Percentiles rank a stretch among this genome's conserved stretches.
Evolutionary conservation across 2,329 filamentous ascomycete genomes (phyloP).

Genomic region (Scytalidium sp.): DNA sequence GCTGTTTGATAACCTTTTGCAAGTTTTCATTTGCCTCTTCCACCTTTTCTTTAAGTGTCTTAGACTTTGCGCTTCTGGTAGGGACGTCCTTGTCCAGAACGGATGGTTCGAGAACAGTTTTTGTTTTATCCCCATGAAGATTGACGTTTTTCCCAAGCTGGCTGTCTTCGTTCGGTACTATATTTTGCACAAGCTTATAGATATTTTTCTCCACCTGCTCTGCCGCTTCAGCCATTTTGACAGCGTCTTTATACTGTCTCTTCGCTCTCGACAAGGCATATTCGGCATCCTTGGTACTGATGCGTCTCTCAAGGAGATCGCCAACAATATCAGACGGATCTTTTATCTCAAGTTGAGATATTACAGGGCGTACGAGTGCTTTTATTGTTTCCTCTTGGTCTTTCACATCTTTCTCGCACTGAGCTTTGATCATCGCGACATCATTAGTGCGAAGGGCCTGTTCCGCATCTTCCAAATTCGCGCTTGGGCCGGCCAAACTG

Average conservation of each 20-base stretch:
- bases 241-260: neutral
- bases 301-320: neutral
- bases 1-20: neutral
- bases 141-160: neutral
- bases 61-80: no score
- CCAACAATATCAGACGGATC: neutral
- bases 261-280: neutral
- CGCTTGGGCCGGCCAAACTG: slow-evolving; percentile 13
- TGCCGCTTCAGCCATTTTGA: neutral
- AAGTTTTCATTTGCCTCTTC: neutral
- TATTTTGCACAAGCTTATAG: neutral
- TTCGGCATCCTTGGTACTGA: neutral
- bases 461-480: neutral
- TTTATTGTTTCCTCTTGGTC: neutral
- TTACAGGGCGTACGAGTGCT: neutral
- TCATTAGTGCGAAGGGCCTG: slow-evolving; percentile 3
- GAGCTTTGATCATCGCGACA: slow-evolving; percentile 4
- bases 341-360: neutral
- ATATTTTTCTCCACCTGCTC: neutral
- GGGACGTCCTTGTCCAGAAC: no score
- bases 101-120: no score
- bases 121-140: no score
- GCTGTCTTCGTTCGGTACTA: neutral
- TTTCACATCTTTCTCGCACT: slow-evolving; percentile 8
- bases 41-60: neutral